A percentile compares a stretch with the other conserved stretches of the same genome.
Conservation (phyloP, 306 rosid species). For the Crataegus laevigata region DNA sequence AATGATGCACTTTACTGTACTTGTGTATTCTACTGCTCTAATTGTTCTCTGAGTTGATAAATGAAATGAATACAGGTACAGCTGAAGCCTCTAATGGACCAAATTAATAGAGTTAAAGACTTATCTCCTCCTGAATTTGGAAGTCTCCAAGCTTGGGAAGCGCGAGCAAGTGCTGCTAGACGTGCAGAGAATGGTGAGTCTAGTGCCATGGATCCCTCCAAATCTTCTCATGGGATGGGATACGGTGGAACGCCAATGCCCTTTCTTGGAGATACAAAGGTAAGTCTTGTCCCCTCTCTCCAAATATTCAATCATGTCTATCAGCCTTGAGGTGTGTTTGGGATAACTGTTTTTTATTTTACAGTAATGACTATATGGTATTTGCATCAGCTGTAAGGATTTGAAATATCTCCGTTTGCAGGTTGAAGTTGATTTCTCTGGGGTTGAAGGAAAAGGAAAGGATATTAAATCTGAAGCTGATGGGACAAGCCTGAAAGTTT, state of each 20-base stretch:
- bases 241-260: conserved; percentile 88
- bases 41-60: conserved; percentile 2
- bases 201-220: conserved; percentile 56
- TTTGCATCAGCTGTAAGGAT: not conserved
- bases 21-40: not conserved
- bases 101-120: conserved; percentile 77
- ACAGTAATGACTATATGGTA: not conserved
- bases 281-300: conserved; percentile 20
- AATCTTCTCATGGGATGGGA: conserved; percentile 56
- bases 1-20: conserved; percentile 2
- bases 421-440: conserved; percentile 84
- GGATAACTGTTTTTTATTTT: not conserved
- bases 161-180: conserved; percentile 72
- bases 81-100: conserved; percentile 86
- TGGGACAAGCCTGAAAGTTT: conserved; percentile 47
- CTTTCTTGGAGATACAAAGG: conserved; percentile 93
- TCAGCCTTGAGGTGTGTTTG: not conserved
- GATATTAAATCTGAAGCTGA: conserved; percentile 62
- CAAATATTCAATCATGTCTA: not conserved
- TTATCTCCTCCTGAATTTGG: conserved; percentile 89
- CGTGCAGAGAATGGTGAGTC: conserved; percentile 75
- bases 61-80: conserved; percentile 53
- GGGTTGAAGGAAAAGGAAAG: conserved; percentile 55
- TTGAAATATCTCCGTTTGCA: conserved; percentile 14
- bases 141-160: conserved; percentile 96